Evolutionary conservation across 345 rosid species (phyloP), one percentile per base, ranked within the genome.

Genomic region (Citrus glauca): DNA sequence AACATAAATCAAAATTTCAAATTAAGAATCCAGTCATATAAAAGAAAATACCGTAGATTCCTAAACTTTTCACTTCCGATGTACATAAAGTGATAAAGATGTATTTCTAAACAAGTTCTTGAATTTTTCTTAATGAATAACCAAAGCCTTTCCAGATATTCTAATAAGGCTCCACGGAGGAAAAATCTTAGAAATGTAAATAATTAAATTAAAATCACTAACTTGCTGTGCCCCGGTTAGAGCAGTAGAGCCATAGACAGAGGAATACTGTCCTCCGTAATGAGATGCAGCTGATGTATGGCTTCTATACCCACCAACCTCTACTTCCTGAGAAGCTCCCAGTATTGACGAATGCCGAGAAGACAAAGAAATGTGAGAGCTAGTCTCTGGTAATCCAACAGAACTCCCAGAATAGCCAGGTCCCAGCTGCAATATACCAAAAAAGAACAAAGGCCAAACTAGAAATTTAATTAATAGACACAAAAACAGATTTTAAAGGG

Each of bases 211-310:
- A 66, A 56, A 50, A 42, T 45, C n/a, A 79, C 78, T 65, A 27
- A 91, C 97, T 93, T 89, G 90, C 77, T 89, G 98, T 81, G 91
- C 78, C 74, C 86, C 91, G 53, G 87, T 86, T 70, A 91, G 80
- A 69, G 92, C 66, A 76, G 82, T 61, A 61, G 97, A 83, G 28
- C 92, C 90, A 84, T 94, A 96, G 56, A 89, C 70, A 69, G 98
- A 85, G 55, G 88, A 86, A 77, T 94, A 91, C 27, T 87, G 94
- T 6, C 91, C 91, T 56, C 94, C 95, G 33, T 90, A 96, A 82
- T 89, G 96, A 77, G 89, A 84, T 17, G 88, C 84, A 45, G 91
- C 75, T 9, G 94, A 85, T 40, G 87, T 48, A 79, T 87, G 91
- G 63, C 89, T 69, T 85, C 97, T 88, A 75, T 90, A 94, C 5